Conservation (phyloP, 352 stramenopile species). For the Peronospora farinosa region DNA sequence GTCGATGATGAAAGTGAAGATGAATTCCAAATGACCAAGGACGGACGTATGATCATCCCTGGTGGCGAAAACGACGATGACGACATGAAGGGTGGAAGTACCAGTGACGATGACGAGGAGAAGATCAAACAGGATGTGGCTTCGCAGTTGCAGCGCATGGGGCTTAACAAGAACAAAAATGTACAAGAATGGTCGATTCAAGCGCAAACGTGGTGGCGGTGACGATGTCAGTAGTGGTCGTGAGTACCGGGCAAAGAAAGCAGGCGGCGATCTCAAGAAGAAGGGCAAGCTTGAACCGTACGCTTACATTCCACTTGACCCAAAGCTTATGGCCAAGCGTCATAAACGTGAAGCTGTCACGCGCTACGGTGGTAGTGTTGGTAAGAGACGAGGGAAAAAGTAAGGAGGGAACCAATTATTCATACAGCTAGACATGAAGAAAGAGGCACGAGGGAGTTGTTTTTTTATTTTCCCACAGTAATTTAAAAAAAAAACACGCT, state of each 20-base stretch:
- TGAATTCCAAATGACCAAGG: conserved; percentile 88
- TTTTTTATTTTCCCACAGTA: too few species aligned
- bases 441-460: conserved; percentile 1
- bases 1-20: conserved; percentile 60
- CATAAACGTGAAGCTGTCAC: conserved; percentile 80
- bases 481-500: too few species aligned
- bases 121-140: conserved; percentile 82
- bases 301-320: conserved; percentile 95
- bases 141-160: conserved; percentile 77
- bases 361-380: conserved; percentile 70
- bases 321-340: conserved; percentile 89
- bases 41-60: conserved; percentile 84
- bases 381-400: conserved; percentile 62
- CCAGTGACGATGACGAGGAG: conserved; percentile 69
- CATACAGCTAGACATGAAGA: conserved; percentile 26
- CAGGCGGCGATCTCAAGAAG: conserved; percentile 93
- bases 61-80: conserved; percentile 46
- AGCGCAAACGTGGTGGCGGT: conserved; percentile 61
- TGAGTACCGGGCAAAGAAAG: conserved; percentile 94
- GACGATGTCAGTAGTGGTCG: conserved; percentile 60
- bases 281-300: conserved; percentile 97
- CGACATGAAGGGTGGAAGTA: conserved; percentile 37
- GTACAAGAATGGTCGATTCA: conserved; percentile 24
- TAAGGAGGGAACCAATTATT: too few species aligned
- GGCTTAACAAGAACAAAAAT: conserved; percentile 48